Evolutionary conservation across 768 basidiomycete species (phyloP), one percentile per base, ranked within the genome.

Genomic region (Chiua virens): DNA sequence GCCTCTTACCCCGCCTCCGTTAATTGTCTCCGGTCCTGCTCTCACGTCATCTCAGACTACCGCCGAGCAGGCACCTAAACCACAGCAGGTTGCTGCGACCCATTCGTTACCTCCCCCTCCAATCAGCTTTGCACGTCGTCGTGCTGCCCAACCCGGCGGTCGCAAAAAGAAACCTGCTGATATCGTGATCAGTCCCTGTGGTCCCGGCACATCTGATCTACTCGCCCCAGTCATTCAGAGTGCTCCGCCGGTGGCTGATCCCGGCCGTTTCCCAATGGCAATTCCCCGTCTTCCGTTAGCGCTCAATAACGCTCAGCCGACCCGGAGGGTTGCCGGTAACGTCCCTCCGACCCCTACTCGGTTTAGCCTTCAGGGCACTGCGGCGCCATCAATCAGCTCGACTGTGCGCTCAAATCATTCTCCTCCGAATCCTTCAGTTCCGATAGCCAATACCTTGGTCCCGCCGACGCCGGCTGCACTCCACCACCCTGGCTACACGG

Each of bases 341-440:
- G 86, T 89, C 3, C 87, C 87, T 7, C 86, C 87, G 3, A 88
- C 87, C 0, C 86, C 87, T 0, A 87, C 86, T 3, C 71, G 84
- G 30, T 75, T 88, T 21, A 70, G 78, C 27, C 67, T 83, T 53
- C 75, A 79, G 54, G 63, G 9, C 42, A 54, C 64, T 13, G 17
- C 56, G 8, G 59, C 58, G 7, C 50, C 68, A 0, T 46, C 47
- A 15, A 48, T 63, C 49, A 62, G 43, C 8, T 64, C 67, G 20
- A 57, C 72, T 10, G 60, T 62, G 11, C 64, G 68, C 15, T 28
- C 69, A 15, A 70, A 66, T 32, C 74, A 73, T 17, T 81, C 82
- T 2, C 80, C 83, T 0, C 81, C 82, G 11, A 75, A 76, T 23
- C 77, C 79, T 0, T 83, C 81, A 10, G 78, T 89, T 7, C 80